Evolutionary conservation across 2,329 filamentous ascomycete genomes (phyloP), one percentile per base, ranked within the genome.

Genomic region (Ophiostoma tasmaniense): DNA sequence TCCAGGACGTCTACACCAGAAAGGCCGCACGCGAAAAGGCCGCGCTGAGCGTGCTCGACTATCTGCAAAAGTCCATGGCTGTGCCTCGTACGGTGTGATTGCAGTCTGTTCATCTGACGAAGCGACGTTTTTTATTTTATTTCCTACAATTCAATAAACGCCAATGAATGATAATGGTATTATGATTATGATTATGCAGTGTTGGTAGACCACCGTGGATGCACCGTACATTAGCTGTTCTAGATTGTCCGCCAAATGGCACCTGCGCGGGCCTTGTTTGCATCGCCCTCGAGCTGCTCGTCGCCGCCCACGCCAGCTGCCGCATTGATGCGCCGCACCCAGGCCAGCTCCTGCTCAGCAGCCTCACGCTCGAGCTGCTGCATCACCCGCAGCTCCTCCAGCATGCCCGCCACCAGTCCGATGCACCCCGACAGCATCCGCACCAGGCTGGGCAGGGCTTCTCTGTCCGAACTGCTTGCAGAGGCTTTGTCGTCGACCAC

Each of bases 341-440:
- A 89, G 59, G 79, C 80, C 69, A 81, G 81, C 76, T 90, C 88
- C 62, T 82, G 80, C 64, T 77, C 78, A 67, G 86, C 76, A 4
- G 85, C 83, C 73, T 87, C 85, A 64, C 78, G 78, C 77, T 89
- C 86, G 69, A 90, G 84, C 73, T 83, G 81, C 68, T 81, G 81
- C 88, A 90, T 90, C 70, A 83, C 71, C n/a, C 76, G 76, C 71
- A 90, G 77, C 78, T 90, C 88, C n/a, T 79, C 79, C 62, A 88
- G 76, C 87, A 90, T 90, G 45, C 82, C 85, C 65, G 78, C 75
- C 14, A 89, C 81, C 62, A 90, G 76, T 20, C 73, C 74, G 28
- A 79, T 76, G 68, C 82, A 85, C 2, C 79, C 81, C 7, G 75
- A 76, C 52, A 89, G 75, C 72, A 87, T 81, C 35, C 78, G 76